Conservation (phyloP, 2,329 filamentous ascomycete genomes). For the Parascedosporium putredinis region DNA sequence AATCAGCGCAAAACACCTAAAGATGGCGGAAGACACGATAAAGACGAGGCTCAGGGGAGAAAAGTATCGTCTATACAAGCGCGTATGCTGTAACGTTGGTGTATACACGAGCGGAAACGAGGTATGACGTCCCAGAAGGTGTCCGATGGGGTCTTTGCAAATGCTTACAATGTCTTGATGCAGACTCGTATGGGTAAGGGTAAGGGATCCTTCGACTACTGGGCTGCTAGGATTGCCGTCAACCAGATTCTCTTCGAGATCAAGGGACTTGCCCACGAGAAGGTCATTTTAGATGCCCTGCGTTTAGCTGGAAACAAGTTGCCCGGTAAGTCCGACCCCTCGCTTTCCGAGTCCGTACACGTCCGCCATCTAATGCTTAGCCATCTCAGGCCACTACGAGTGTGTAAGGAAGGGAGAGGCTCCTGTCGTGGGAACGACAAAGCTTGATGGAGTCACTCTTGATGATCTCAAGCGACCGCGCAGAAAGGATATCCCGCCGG, state of each 20-base stretch:
- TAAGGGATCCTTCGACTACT: slow-evolving; percentile 95
- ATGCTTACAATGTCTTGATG: slow-evolving; percentile 9
- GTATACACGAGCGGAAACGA: slow-evolving; percentile 96
- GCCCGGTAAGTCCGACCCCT: slow-evolving; percentile 52
- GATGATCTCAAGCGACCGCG: slow-evolving; percentile 69
- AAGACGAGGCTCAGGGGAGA: slow-evolving; percentile 78
- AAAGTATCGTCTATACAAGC: slow-evolving; percentile 86
- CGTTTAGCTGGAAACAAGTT: slow-evolving; percentile 89
- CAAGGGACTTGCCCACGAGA: slow-evolving; percentile 85
- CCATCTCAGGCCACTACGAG: slow-evolving; percentile 61
- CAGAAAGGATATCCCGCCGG: slow-evolving; percentile 52
- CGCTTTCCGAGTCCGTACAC: not conserved
- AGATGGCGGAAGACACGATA: slow-evolving; percentile 89
- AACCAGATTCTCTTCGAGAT: slow-evolving; percentile 90
- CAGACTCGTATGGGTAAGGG: slow-evolving; percentile 97
- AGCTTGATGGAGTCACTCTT: slow-evolving; percentile 73
- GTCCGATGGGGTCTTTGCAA: not conserved
- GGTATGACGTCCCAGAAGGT: slow-evolving; percentile 29
- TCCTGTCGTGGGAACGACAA: slow-evolving; percentile 84
- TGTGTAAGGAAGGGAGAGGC: slow-evolving; percentile 90
- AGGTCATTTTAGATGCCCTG: slow-evolving; percentile 88
- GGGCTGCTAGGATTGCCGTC: slow-evolving; percentile 81
- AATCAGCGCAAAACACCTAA: slow-evolving; percentile 76
- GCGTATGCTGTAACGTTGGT: slow-evolving; percentile 84
- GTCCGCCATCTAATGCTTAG: slow-evolving; percentile 13